Evolutionary conservation across 257 asterid genomes (phyloP), one percentile per base, ranked within the genome.

Genomic region (Fraxinus cuspidata): DNA sequence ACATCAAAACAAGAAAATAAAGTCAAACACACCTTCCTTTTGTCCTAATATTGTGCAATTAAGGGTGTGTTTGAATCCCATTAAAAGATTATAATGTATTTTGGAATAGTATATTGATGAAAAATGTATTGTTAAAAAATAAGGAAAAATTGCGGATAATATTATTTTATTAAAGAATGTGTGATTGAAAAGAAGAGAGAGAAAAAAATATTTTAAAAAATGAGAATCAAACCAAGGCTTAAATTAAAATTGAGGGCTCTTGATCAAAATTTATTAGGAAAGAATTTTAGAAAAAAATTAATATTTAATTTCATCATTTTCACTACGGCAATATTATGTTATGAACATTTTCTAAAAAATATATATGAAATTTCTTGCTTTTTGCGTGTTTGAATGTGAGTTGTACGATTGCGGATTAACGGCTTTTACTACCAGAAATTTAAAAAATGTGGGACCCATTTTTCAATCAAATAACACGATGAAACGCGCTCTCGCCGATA

Each of bases 361-460:
- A 37, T 37, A 37, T 37, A 37, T 37, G 42, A 19, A 56, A 56
- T 21, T 19, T 56, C 21, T 60, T 72, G 44, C 74, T 70, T 78
- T 38, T 71, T 25, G 1, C 12, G 76, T 76, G 84, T 83, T 88
- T 77, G 86, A 84, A 87, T 23, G 76, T 84, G 90, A 82, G 89
- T 31, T 84, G 83, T 80, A 77, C 77, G 90, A 90, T 90, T 85
- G 90, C 32, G 29, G 70, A 86, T 81, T 31, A 86, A 89, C 89
- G 89, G 91, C 91, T 89, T 81, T 35, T 11, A 31, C 10, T 21
- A 58, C 66, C 66, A 58, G 23, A 76, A 58, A 9, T 78, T 73
- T 83, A 76, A 44, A 81, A 74, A 77, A 25, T 2, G 58, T 51
- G 81, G 89, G 76, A n/a, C 86, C 88, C 8, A 8, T 8, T 37